A percentile compares a stretch with the other conserved stretches of the same genome.
phyloP scores from a whole-genome alignment of 2,329 filamentous ascomycete genomes.

The Verticillium isaacii region DNA sequence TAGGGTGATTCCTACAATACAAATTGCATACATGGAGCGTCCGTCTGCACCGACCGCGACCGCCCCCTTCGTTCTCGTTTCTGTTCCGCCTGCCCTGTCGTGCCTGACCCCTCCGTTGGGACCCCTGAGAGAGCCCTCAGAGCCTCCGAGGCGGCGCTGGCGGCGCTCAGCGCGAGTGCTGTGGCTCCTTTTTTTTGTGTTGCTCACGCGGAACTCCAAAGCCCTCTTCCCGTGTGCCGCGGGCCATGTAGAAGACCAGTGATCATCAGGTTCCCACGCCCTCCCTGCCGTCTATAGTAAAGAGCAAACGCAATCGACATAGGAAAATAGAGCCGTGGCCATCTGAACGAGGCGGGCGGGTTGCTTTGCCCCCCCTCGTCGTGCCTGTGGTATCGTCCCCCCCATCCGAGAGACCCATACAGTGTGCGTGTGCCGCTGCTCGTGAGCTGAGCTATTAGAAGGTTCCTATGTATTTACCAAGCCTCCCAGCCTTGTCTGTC shows the following conservation, averaged over 20 bases:
- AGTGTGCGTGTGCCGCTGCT: not conserved
- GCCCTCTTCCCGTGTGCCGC: slow-evolving; percentile 1
- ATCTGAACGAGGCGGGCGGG: not conserved
- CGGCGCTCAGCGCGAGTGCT: not conserved
- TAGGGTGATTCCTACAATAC: not conserved
- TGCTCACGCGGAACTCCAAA: slow-evolving; percentile 2
- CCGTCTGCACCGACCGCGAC: not conserved
- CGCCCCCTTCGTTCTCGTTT: not conserved
- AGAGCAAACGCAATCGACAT: slow-evolving; percentile 1
- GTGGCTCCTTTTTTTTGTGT: not conserved
- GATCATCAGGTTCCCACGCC: slow-evolving; percentile 2
- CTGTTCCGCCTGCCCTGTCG: not conserved
- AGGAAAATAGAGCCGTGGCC: not conserved
- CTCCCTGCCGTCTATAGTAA: slow-evolving; percentile 3
- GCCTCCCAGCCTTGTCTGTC: not conserved
- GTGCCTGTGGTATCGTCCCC: not conserved
- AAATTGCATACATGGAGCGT: not conserved
- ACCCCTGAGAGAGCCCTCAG: not conserved
- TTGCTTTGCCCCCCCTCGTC: not conserved
- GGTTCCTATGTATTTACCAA: slow-evolving; percentile 14
- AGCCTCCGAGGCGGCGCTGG: not conserved
- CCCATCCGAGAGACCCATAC: not conserved
- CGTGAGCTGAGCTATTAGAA: slow-evolving; percentile 8
- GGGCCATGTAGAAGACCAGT: slow-evolving; percentile 4
- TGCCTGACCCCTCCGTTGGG: not conserved